Evolutionary conservation across 208 protist genomes (phyloP).

Genomic region (Leishmania tarentolae): DNA sequence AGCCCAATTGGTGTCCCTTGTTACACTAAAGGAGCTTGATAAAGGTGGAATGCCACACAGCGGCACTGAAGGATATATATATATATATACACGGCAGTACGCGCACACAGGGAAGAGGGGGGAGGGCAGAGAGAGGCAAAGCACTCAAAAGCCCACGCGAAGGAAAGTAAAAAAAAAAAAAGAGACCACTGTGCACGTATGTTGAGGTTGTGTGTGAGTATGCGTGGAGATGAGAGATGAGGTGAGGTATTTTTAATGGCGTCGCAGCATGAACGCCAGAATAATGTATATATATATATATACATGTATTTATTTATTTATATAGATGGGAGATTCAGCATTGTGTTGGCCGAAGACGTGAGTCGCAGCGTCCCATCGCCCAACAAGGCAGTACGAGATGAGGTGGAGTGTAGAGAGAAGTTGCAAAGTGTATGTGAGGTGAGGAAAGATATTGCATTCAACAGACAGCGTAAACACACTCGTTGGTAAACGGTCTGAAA

Average conservation of each 20-base stretch:
- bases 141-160: neutral
- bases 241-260: neutral
- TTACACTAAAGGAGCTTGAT: neutral
- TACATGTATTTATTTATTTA: too few species aligned
- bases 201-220: neutral
- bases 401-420: neutral
- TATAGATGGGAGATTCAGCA: neutral
- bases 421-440: neutral
- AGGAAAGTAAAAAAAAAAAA: neutral
- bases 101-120: neutral
- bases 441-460: neutral
- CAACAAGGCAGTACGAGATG: neutral
- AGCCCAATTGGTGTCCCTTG: too few species aligned
- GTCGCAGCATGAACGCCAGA: neutral
- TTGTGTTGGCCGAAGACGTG: neutral
- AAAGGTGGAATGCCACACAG: neutral
- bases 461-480: neutral
- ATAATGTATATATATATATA: neutral
- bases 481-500: too few species aligned
- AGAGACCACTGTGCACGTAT: neutral
- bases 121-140: neutral
- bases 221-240: too few species aligned
- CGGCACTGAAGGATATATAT: neutral
- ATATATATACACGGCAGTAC: neutral
- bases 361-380: neutral